phyloP scores from a whole-genome alignment of 2,329 filamentous ascomycete genomes.

The Blastomyces percursus region DNA sequence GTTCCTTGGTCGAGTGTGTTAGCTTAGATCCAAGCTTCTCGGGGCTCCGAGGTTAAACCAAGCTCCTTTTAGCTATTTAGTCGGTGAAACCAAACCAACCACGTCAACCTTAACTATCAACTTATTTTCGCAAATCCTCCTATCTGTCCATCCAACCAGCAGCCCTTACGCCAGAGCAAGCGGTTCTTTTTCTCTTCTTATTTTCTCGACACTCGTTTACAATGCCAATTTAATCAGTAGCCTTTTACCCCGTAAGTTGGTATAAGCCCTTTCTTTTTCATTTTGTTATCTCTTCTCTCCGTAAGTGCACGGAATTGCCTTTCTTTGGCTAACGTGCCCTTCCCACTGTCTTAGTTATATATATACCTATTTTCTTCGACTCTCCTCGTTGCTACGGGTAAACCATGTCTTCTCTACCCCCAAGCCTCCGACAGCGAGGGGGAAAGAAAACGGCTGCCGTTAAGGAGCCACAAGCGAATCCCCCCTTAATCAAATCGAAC shows the following conservation, averaged over 20 bases:
- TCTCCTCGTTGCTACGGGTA: neutral
- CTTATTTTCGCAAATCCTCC: neutral
- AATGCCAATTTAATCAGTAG: slow-evolving; percentile 12
- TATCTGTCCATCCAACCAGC: neutral
- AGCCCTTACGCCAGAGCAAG: neutral
- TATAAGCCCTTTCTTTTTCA: neutral
- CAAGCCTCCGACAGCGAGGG: slow-evolving; percentile 34
- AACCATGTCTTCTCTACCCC: slow-evolving; percentile 26
- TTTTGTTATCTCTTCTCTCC: neutral
- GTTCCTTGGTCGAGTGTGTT: too few species aligned
- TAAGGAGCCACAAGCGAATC: slow-evolving; percentile 8
- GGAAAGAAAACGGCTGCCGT: slow-evolving; percentile 26
- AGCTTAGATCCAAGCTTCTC: too few species aligned
- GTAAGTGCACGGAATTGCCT: neutral
- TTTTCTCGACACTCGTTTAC: slow-evolving; percentile 16
- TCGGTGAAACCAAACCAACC: slow-evolving; percentile 4
- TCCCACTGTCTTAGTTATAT: neutral
- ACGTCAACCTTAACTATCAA: neutral
- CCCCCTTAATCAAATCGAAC: slow-evolving; percentile 11
- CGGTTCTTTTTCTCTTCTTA: slow-evolving; percentile 1
- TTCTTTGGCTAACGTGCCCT: neutral
- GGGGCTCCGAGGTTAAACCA: too few species aligned
- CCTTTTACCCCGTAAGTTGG: neutral
- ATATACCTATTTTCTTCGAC: neutral
- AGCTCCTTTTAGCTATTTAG: slow-evolving; percentile 16